A percentile compares a stretch with the other conserved stretches of the same genome.
Conservation (phyloP, 495 filamentous ascomycete species). For the Neurospora tetraspora region DNA sequence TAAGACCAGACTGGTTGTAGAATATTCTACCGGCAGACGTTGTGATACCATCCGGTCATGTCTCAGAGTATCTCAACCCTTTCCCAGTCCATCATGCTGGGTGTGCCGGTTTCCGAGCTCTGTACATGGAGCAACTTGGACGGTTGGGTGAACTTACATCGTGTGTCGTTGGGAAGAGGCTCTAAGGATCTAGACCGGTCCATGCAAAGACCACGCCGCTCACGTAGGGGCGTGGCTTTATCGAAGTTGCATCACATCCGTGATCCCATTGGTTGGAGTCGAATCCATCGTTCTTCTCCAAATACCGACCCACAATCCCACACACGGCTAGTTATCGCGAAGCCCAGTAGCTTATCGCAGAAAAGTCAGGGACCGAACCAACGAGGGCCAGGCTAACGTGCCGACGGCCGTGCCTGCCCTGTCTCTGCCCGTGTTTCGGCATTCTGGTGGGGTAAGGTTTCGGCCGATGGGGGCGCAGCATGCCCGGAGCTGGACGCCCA, state of each 20-base stretch:
- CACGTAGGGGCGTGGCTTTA: not conserved
- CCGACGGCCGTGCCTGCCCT: not conserved
- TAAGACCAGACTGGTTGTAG: not conserved
- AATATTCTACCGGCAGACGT: not conserved
- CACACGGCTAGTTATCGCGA: not conserved
- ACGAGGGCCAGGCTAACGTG: not conserved
- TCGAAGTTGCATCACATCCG: not conserved
- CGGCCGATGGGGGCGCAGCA: not conserved
- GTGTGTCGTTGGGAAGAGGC: not conserved
- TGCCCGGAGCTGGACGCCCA: not conserved
- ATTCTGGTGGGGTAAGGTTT: not conserved
- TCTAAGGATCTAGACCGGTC: not conserved
- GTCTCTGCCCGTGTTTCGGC: not conserved
- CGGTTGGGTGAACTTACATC: not conserved
- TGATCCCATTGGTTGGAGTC: not conserved
- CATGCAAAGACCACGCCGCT: not conserved
- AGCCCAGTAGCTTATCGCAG: not conserved
- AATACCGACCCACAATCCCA: not conserved
- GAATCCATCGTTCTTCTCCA: not conserved
- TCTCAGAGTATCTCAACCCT: not conserved
- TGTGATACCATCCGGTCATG: not conserved
- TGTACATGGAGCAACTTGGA: not conserved
- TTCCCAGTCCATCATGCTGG: not conserved
- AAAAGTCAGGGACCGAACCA: not conserved
- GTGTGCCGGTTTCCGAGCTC: not conserved